Evolutionary conservation across 148 eudicot species (phyloP).

Genomic region (Vaccinium darrowii): DNA sequence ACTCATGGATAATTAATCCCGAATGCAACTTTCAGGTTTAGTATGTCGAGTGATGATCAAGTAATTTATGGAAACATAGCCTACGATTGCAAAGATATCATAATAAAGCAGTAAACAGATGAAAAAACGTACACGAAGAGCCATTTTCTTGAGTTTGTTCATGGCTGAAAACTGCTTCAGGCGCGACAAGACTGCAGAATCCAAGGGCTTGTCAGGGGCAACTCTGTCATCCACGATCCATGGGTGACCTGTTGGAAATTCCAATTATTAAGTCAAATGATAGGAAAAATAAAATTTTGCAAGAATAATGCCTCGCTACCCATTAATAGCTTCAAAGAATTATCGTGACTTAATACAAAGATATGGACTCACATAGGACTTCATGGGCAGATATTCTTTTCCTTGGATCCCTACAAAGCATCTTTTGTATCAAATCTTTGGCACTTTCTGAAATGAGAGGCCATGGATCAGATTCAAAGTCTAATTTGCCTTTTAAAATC

Average conservation of each 20-base stretch:
- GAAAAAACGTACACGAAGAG: conserved; percentile 53
- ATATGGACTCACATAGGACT: conserved; percentile 63
- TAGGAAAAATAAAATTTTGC: background rate
- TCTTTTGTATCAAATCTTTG: conserved; percentile 68
- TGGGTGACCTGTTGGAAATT: conserved; percentile 55
- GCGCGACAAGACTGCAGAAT: conserved; percentile 72
- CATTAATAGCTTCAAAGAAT: background rate
- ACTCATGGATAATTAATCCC: background rate
- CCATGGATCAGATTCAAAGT: conserved; percentile 75
- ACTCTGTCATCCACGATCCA: conserved; percentile 77
- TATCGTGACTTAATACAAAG: background rate
- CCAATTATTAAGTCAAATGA: background rate
- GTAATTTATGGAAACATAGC: background rate
- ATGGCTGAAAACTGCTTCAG: conserved; percentile 75
- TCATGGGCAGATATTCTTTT: conserved; percentile 63
- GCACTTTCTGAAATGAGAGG: conserved; percentile 71
- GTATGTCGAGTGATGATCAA: background rate
- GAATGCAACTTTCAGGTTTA: background rate
- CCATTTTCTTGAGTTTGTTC: conserved; percentile 88
- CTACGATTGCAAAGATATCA: background rate
- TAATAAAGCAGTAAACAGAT: background rate
- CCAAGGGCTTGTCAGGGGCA: conserved; percentile 78
- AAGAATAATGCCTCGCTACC: background rate
- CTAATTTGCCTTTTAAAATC: conserved; percentile 73
- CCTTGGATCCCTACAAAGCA: conserved; percentile 67